Conservation (phyloP, 2,329 filamentous ascomycete species). For the Ceratocystiopsis minuta region DNA sequence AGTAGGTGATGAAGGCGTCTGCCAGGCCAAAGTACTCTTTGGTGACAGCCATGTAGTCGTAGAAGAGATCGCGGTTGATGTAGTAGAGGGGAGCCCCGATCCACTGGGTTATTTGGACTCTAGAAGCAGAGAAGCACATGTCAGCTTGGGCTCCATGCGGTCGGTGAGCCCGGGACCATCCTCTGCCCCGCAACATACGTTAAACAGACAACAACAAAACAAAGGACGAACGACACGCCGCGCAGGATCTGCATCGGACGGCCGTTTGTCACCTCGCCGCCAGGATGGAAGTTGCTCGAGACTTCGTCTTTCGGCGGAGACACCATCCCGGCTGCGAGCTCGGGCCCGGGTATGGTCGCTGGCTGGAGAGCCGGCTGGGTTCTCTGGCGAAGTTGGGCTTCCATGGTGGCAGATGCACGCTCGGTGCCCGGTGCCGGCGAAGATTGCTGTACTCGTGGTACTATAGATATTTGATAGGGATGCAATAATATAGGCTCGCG, state of each 20-base stretch:
- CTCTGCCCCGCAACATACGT: too few species aligned
- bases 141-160: neutral
- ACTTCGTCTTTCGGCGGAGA: constrained; percentile 15
- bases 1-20: constrained; percentile 63
- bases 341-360: too few species aligned
- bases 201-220: constrained; percentile 31
- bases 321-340: constrained; percentile 4
- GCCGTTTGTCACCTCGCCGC: constrained; percentile 36
- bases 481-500: too few species aligned
- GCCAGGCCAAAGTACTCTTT: constrained; percentile 70
- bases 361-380: constrained; percentile 4
- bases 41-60: constrained; percentile 73
- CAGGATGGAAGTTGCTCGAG: constrained; percentile 25
- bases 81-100: constrained; percentile 61
- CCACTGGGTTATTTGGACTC: constrained; percentile 53
- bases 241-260: constrained; percentile 30
- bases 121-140: constrained; percentile 13
- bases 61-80: constrained; percentile 59
- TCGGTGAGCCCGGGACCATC: neutral
- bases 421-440: too few species aligned
- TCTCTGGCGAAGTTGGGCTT: constrained; percentile 20
- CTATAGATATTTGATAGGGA: too few species aligned
- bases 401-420: constrained; percentile 11
- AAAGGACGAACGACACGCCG: constrained; percentile 31
- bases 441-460: too few species aligned